These are phyloP conservation scores for Candida silvicultrix DNA, from an alignment of 805 yeast genomes.

Conservation along the genomic window DNA sequence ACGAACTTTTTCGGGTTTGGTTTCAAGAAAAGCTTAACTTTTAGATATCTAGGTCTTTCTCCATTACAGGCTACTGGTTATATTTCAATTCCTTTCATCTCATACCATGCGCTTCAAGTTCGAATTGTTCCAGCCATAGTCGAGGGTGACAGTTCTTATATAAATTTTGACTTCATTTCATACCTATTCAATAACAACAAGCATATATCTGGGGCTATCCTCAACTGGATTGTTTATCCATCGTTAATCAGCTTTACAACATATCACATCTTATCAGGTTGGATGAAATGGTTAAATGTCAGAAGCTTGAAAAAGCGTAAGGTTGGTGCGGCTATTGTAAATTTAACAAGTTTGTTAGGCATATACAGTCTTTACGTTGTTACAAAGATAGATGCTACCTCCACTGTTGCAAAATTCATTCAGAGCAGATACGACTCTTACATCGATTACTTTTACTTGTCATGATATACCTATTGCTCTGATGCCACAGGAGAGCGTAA, in stretches of 20 bases:
- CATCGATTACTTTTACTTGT: slow-evolving; percentile 7
- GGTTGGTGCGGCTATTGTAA: slow-evolving; percentile 37
- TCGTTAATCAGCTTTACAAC: slow-evolving; percentile 31
- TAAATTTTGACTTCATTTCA: slow-evolving; percentile 46
- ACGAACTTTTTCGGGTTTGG: slow-evolving; percentile 49
- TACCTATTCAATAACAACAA: slow-evolving; percentile 27
- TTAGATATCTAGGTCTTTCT: slow-evolving; percentile 39
- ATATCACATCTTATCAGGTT: slow-evolving; percentile 53
- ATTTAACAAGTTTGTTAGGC: slow-evolving; percentile 29
- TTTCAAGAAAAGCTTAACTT: slow-evolving; percentile 38
- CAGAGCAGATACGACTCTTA: slow-evolving; percentile 13
- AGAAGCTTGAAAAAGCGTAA: slow-evolving; percentile 34
- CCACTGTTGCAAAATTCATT: slow-evolving; percentile 10
- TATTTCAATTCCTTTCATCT: slow-evolving; percentile 36
- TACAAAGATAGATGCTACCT: slow-evolving; percentile 3
- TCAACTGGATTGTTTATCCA: slow-evolving; percentile 27
- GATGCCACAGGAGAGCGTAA: too few species aligned
- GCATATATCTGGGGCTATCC: slow-evolving; percentile 19
- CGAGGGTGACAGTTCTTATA: slow-evolving; percentile 59
- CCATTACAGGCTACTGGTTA: slow-evolving; percentile 61
- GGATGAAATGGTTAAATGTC: slow-evolving; percentile 37
- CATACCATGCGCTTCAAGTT: slow-evolving; percentile 40
- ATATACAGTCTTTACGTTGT: slow-evolving; percentile 27
- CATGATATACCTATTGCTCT: not conserved
- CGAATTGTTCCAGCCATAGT: slow-evolving; percentile 44